phyloP scores from a whole-genome alignment of 2,329 filamentous ascomycete genomes.

The Dothistroma septosporum region DNA sequence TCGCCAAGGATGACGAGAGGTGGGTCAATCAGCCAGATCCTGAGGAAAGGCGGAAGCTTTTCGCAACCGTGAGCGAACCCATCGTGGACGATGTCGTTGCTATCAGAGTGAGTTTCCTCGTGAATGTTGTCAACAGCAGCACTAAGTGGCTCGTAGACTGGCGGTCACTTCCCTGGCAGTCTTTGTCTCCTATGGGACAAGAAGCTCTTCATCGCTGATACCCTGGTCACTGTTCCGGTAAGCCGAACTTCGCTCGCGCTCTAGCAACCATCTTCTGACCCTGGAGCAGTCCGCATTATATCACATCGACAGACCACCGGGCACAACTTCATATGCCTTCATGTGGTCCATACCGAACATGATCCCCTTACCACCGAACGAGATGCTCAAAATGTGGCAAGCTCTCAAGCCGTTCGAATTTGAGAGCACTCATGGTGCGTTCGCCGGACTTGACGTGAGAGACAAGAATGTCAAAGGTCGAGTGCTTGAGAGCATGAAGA shows the following conservation, averaged over 20 bases:
- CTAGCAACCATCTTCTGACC: background rate
- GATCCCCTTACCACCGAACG: conserved; percentile 65
- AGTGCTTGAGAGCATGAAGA: conserved; percentile 72
- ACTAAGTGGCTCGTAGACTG: conserved; percentile 30
- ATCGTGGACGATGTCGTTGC: conserved; percentile 53
- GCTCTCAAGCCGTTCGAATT: conserved; percentile 61
- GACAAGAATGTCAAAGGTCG: conserved; percentile 55
- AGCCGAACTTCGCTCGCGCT: conserved; percentile 17
- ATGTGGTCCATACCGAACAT: conserved; percentile 73
- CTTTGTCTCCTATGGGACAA: conserved; percentile 60
- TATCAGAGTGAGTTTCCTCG: conserved; percentile 52
- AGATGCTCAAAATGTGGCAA: conserved; percentile 67
- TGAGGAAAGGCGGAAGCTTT: conserved; percentile 42
- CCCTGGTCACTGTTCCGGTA: conserved; percentile 65
- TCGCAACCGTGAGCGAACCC: conserved; percentile 36
- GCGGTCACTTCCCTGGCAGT: conserved; percentile 76
- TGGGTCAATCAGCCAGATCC: conserved; percentile 58
- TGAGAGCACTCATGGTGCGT: conserved; percentile 63
- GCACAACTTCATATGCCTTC: conserved; percentile 58
- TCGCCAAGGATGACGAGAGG: conserved; percentile 59
- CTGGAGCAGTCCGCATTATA: conserved; percentile 33
- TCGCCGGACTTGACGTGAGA: conserved; percentile 60
- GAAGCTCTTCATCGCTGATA: conserved; percentile 71
- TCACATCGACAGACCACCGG: conserved; percentile 40
- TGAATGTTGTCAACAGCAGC: conserved; percentile 32